Evolutionary conservation across 2,329 filamentous ascomycete species (phyloP), one percentile per base, ranked within the genome.

Genomic region (Metarhizium sp.): DNA sequence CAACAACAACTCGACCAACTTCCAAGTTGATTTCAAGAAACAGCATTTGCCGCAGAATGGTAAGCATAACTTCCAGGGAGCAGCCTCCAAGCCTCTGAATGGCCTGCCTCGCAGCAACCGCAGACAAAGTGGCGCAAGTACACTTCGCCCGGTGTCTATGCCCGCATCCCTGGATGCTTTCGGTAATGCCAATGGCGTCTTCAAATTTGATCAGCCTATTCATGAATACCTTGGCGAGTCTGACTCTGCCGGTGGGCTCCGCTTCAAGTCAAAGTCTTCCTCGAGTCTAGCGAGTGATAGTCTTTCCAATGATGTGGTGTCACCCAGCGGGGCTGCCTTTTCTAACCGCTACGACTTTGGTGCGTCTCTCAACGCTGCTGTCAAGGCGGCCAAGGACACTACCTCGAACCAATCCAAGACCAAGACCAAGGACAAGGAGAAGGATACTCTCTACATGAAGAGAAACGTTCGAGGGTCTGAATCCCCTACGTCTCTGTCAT

Each of bases 341-440:
- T 88, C 90, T 50, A 92, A 92, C 70, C 87, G 94, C 54, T 99
- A 99, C 69, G 92, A 97, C 73, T 97, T 99, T 69, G 86, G 88
- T 58, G 90, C 90, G n/a, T 97, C 94, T 0, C 79, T 97, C 34
- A 86, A 81, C 53, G 90, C 91, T 52, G 91, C 90, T 13, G 87
- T 92, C 67, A 84, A 86, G 65, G 85, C 82, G 32, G 85, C 87
- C 50, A 88, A 89, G 66, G 84, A 83, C 60, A 60, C 77, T 14
- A 73, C 81, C 60, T 75, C 78, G 59, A 45, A 46, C 13, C 51
- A 53, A 30, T 3, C 14, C 38, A 56, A 48, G 32, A 5, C 14
- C 38, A 56, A 48, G 32, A 5, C 8, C 14, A 54, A 48, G 25
- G 34, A 32, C 16, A 81, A 84, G 68, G 74, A 77, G 65, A 80